A percentile compares a stretch with the other conserved stretches of the same genome.
phyloP scores from a whole-genome alignment of 257 asterid genomes.

The Solanum pennellii region DNA sequence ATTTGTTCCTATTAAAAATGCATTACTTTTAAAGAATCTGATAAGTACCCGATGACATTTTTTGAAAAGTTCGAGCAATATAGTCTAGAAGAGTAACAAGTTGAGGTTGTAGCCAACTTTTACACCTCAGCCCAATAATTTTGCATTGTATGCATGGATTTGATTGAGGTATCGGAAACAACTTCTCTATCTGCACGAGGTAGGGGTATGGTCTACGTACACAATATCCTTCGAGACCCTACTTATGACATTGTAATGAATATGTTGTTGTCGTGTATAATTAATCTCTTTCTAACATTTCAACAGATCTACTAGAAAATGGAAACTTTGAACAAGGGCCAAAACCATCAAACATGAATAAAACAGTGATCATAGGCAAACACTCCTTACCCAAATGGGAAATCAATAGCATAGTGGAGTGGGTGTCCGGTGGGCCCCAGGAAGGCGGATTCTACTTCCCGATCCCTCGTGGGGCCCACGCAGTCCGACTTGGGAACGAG shows the following conservation, averaged over 20 bases:
- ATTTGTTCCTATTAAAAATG: neutral
- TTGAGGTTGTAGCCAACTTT: neutral
- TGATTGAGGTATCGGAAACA: neutral
- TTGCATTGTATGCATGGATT: neutral
- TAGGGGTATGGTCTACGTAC: neutral
- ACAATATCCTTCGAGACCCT: neutral
- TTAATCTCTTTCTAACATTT: neutral
- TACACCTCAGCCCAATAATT: neutral
- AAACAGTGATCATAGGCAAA: conserved; percentile 47
- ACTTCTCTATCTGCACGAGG: neutral
- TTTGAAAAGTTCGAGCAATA: neutral
- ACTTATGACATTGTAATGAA: fast-evolving
- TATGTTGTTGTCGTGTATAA: neutral
- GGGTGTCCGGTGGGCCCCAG: conserved; percentile 65
- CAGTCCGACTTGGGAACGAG: conserved; percentile 59
- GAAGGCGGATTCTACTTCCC: conserved; percentile 58
- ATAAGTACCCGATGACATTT: fast-evolving
- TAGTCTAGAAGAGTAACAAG: neutral
- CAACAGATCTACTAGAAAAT: conserved; percentile 41
- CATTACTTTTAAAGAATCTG: neutral
- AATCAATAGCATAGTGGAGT: conserved; percentile 52
- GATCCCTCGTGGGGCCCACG: conserved; percentile 64
- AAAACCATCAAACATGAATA: conserved; percentile 32
- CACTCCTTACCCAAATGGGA: conserved; percentile 70
- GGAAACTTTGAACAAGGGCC: conserved; percentile 69